A percentile compares a stretch with the other conserved stretches of the same genome.
Conservation (phyloP, 2,329 filamentous ascomycete species). For the Fusarium sp. region DNA sequence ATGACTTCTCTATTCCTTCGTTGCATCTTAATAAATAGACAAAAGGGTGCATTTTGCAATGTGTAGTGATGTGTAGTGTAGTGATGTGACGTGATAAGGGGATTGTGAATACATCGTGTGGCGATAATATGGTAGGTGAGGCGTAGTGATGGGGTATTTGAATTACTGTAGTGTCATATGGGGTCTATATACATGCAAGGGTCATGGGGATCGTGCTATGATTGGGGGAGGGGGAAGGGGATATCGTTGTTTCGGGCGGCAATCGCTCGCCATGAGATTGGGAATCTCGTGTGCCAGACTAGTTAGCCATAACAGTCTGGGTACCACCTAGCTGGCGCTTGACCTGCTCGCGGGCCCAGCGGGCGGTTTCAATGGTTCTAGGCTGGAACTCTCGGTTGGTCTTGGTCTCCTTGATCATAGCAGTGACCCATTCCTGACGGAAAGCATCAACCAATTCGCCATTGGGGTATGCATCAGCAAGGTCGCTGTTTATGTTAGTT, state of each 20-base stretch:
- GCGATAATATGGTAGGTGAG: constrained; percentile 46
- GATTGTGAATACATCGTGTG: constrained; percentile 41
- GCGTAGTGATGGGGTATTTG: constrained; percentile 53
- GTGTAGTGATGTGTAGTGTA: constrained; percentile 36
- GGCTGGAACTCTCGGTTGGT: constrained; percentile 85
- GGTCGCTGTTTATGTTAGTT: constrained; percentile 70
- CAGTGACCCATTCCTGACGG: constrained; percentile 89
- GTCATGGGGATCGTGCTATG: constrained; percentile 53
- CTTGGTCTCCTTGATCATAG: constrained; percentile 91
- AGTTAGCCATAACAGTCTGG: constrained; percentile 63
- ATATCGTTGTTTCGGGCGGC: constrained; percentile 25
- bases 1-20: constrained; percentile 57
- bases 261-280: constrained; percentile 1
- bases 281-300: constrained; percentile 23
- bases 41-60: constrained; percentile 43
- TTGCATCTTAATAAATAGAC: constrained; percentile 45
- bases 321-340: constrained; percentile 81
- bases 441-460: constrained; percentile 87
- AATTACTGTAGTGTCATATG: constrained; percentile 53
- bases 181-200: constrained; percentile 55
- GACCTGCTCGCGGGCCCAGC: constrained; percentile 97
- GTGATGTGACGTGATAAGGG: constrained; percentile 26
- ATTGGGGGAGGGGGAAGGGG: constrained; percentile 39
- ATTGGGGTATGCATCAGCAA: constrained; percentile 92
- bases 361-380: constrained; percentile 92